Percentiles rank a stretch among this genome's conserved stretches.
Conservation (phyloP, 306 rosid genomes). For the Quercus cerris region DNA sequence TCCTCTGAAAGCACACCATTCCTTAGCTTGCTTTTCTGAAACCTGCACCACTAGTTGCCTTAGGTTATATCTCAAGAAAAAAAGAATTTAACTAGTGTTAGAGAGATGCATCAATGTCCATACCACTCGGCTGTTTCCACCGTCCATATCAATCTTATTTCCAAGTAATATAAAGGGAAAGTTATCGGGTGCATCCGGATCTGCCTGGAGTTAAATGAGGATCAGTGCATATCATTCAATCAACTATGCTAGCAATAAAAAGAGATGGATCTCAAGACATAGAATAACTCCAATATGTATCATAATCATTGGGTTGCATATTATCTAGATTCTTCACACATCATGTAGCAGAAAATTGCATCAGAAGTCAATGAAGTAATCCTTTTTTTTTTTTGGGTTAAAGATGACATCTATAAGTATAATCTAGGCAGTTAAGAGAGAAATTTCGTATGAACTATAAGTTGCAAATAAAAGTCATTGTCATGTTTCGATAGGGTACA, state of each 20-base stretch:
- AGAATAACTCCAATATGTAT: background rate
- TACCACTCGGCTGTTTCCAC: conserved; percentile 67
- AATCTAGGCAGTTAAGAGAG: background rate
- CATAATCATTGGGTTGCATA: background rate
- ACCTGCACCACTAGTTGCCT: conserved; percentile 41
- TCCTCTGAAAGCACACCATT: conserved; percentile 79
- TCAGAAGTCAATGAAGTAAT: background rate
- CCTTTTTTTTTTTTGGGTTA: background rate
- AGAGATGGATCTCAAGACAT: background rate
- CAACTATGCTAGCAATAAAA: background rate
- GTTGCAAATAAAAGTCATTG: background rate
- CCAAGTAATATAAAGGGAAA: conserved; percentile 82
- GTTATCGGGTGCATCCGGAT: conserved; percentile 42
- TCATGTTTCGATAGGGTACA: background rate
- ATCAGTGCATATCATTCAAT: background rate
- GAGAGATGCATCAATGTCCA: background rate
- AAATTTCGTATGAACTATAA: background rate
- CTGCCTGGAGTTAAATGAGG: conserved; percentile 45
- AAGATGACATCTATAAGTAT: background rate
- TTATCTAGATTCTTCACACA: background rate
- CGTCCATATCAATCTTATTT: conserved; percentile 72
- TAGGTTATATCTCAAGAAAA: background rate
- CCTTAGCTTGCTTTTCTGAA: conserved; percentile 58
- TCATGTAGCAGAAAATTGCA: background rate
- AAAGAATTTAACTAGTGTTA: background rate